A percentile compares a stretch with the other conserved stretches of the same genome.
These are phyloP conservation scores for Extremus antarcticus DNA, from an alignment of 495 filamentous ascomycete species.

Conservation along the genomic window DNA sequence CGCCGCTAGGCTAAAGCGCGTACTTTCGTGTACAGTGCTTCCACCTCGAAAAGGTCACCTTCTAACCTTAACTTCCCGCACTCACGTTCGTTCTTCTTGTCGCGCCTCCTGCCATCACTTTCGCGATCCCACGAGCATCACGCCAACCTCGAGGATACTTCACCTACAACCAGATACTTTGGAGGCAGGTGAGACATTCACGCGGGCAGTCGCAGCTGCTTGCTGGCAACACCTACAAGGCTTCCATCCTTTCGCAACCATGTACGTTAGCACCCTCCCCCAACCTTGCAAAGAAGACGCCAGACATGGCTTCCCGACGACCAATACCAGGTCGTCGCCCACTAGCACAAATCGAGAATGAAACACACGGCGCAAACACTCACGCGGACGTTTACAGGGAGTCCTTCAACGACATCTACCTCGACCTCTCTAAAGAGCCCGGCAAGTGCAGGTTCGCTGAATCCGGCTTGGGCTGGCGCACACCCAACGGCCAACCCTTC, in stretches of 20 bases:
- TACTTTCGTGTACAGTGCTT: too few relatives aligned
- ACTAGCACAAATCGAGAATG: not conserved
- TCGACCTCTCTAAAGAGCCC: slow-evolving; percentile 80
- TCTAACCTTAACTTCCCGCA: too few relatives aligned
- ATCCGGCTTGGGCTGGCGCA: slow-evolving; percentile 88
- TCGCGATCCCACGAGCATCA: too few relatives aligned
- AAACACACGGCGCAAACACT: not conserved
- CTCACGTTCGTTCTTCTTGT: too few relatives aligned
- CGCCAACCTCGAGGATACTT: not conserved
- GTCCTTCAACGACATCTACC: slow-evolving; percentile 90
- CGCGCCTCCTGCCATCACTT: too few relatives aligned
- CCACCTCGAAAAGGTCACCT: too few relatives aligned
- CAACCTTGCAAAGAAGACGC: too few relatives aligned
- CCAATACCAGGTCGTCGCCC: not conserved
- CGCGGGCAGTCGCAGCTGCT: not conserved
- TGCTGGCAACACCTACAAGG: not conserved
- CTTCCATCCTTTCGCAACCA: not conserved
- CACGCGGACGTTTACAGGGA: slow-evolving; percentile 41
- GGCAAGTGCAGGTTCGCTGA: slow-evolving; percentile 92
- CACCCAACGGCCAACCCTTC: slow-evolving; percentile 73
- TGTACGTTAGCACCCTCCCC: not conserved
- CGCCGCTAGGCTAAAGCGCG: too few relatives aligned
- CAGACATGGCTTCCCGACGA: not conserved
- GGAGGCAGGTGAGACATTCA: not conserved
- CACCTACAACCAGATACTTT: not conserved